phyloP scores from a whole-genome alignment of 768 basidiomycete genomes.

The Agaricus sinodeliciosus region DNA sequence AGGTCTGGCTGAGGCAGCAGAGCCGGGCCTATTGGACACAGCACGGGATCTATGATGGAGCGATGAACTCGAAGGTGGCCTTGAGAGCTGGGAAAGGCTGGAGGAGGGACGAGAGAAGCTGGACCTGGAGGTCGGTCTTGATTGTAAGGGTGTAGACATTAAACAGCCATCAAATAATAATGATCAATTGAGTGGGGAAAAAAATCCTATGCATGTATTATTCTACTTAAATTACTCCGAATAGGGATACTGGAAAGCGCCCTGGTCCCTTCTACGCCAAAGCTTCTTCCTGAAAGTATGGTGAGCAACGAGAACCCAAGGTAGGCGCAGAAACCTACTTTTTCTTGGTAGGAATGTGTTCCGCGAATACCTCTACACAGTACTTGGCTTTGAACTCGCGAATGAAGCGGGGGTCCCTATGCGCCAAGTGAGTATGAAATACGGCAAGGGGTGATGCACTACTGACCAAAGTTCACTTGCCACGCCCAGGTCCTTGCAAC shows the following conservation, averaged over 20 bases:
- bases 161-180: background rate
- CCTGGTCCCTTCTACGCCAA: conserved; percentile 83
- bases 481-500: conserved; percentile 93
- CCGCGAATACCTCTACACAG: conserved; percentile 80
- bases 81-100: conserved; percentile 29
- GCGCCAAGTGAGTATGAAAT: background rate
- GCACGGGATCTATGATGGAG: conserved; percentile 29
- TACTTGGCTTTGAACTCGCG: conserved; percentile 84
- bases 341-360: conserved; percentile 80
- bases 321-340: conserved; percentile 54
- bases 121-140: conserved; percentile 30
- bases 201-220: background rate
- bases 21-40: conserved; percentile 14
- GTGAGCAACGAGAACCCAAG: background rate
- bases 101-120: conserved; percentile 44
- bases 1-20: conserved; percentile 24
- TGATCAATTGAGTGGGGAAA: too few species aligned
- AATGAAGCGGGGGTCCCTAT: conserved; percentile 93
- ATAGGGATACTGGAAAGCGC: conserved; percentile 84
- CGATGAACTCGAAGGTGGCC: conserved; percentile 22
- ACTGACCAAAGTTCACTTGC: conserved; percentile 92
- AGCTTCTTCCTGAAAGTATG: conserved; percentile 66
- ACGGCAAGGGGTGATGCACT: background rate
- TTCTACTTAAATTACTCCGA: conserved; percentile 44
- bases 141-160: conserved; percentile 15